phyloP scores from a whole-genome alignment of 2,329 filamentous ascomycete genomes.

The Emmonsiellopsis sp. region DNA sequence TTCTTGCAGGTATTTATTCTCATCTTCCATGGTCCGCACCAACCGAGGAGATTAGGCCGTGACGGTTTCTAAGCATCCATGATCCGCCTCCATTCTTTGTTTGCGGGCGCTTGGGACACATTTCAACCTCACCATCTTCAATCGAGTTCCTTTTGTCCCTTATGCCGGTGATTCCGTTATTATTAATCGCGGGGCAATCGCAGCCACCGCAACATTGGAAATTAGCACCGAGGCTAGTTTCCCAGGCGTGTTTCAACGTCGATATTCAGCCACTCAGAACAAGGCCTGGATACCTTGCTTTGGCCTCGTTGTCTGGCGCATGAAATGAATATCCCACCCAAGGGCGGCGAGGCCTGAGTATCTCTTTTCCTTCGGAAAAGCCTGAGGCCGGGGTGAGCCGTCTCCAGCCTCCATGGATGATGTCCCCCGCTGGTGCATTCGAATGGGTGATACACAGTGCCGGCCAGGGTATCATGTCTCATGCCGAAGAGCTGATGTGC shows the following conservation, averaged over 20 bases:
- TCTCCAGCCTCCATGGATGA: not conserved
- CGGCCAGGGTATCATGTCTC: not conserved
- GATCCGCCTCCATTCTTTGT: too few species aligned
- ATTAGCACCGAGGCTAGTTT: slow-evolving; percentile 1
- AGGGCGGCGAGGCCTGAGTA: not conserved
- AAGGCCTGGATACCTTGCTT: not conserved
- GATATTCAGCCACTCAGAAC: not conserved
- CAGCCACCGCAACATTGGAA: not conserved
- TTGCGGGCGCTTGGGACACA: too few species aligned
- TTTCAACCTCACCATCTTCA: not conserved
- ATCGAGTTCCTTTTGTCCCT: not conserved
- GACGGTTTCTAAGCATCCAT: too few species aligned
- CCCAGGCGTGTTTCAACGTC: slow-evolving; percentile 1
- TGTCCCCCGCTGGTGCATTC: not conserved
- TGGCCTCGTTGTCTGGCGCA: not conserved
- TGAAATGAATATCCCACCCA: not conserved
- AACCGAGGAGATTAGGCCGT: too few species aligned
- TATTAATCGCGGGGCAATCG: not conserved
- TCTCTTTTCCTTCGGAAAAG: not conserved
- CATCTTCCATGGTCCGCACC: too few species aligned
- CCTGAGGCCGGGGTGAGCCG: not conserved
- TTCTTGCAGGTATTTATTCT: not conserved
- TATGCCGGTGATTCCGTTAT: not conserved
- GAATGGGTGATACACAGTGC: not conserved
- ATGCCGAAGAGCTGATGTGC: not conserved